Conservation (phyloP, 2,329 filamentous ascomycete species). For the Hymenoscyphus scutula region DNA sequence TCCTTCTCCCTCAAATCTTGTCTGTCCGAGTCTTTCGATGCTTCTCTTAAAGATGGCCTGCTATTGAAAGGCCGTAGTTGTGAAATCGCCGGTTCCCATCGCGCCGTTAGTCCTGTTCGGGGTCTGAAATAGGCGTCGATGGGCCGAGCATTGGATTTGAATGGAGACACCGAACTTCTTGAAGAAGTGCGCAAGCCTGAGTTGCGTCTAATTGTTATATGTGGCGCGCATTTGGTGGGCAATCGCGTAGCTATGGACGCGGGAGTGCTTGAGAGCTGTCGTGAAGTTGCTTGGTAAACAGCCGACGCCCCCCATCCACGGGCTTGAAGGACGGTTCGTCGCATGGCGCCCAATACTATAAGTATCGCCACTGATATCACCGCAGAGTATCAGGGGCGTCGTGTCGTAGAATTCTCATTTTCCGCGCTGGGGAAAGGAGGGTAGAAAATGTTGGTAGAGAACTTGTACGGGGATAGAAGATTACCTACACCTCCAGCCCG, state of each 20-base stretch:
- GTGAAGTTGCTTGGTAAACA: conserved; percentile 28
- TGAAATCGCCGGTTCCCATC: conserved; percentile 32
- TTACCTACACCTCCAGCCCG: no score
- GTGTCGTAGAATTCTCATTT: conserved; percentile 28
- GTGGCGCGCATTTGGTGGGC: conserved; percentile 5
- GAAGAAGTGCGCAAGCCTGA: conserved; percentile 20
- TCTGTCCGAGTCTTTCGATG: conserved; percentile 28
- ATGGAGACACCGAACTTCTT: not conserved
- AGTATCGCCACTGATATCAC: conserved; percentile 31
- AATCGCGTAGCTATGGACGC: conserved; percentile 18
- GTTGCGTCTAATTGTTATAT: conserved; percentile 19
- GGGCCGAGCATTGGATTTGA: conserved; percentile 18
- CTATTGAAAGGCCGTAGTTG: conserved; percentile 34
- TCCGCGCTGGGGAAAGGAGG: conserved; percentile 19
- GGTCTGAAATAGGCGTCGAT: conserved; percentile 18
- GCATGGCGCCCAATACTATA: conserved; percentile 27
- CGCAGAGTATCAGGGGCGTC: conserved; percentile 24
- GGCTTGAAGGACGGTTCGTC: conserved; percentile 24
- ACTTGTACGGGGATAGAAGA: conserved; percentile 8
- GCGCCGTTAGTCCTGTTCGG: conserved; percentile 23
- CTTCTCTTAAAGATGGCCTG: conserved; percentile 25
- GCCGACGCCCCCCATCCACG: conserved; percentile 27
- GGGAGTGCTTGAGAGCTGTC: conserved; percentile 22
- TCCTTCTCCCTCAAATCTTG: conserved; percentile 38
- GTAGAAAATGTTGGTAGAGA: not conserved